Evolutionary conservation across 176 grass and related monocot genomes (phyloP).

Genomic region (Luzula sylvatica): DNA sequence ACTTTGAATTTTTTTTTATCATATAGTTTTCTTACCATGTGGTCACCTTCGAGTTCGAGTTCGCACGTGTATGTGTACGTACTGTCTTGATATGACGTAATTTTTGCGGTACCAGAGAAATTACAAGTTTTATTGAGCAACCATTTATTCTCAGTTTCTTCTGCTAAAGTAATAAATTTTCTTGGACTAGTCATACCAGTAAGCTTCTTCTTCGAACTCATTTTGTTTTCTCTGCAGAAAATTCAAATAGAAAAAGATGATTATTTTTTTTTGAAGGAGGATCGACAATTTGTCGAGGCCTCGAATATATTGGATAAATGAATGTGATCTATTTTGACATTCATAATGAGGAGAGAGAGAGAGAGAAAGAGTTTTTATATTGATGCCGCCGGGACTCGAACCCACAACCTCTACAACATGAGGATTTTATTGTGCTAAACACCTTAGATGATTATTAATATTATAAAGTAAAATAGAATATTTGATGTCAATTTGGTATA

Average conservation of each 20-base stretch:
- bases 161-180: conserved; percentile 37
- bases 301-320: too few relatives aligned
- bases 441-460: too few relatives aligned
- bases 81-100: conserved; percentile 27
- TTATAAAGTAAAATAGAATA: not conserved
- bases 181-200: conserved; percentile 34
- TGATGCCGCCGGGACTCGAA: too few relatives aligned
- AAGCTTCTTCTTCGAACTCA: conserved; percentile 24
- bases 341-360: too few relatives aligned
- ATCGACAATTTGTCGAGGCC: too few relatives aligned
- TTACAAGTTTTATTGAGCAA: conserved; percentile 28
- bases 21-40: conserved; percentile 36
- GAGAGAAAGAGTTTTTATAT: too few relatives aligned
- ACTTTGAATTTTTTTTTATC: too few relatives aligned
- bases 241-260: conserved; percentile 1
- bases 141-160: conserved; percentile 53
- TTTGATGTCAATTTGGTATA: not conserved
- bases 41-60: conserved; percentile 35
- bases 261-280: too few relatives aligned
- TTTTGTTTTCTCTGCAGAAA: conserved; percentile 20
- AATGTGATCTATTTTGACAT: too few relatives aligned
- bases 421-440: too few relatives aligned
- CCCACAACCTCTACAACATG: too few relatives aligned
- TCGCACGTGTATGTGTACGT: too few relatives aligned
- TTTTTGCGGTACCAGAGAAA: conserved; percentile 29